Evolutionary conservation across 768 basidiomycete species (phyloP), one percentile per base, ranked within the genome.

Genomic region (Pulveroboletus ravenelii): DNA sequence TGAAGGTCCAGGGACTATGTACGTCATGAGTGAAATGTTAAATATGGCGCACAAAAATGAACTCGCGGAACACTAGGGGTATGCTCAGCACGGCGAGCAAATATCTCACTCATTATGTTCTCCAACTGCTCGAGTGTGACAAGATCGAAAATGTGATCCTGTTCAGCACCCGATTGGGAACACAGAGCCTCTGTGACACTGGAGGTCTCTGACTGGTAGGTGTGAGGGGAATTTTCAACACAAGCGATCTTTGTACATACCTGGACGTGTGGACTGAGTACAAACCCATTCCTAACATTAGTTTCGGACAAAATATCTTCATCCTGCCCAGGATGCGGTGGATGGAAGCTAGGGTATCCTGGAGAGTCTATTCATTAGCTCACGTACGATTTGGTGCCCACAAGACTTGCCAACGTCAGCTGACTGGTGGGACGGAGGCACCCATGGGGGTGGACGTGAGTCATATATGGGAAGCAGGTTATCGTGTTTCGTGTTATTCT

Each of bases 301-400:
- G 62, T 54, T 38, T 82, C 78, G 0, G 86, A 82, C 38, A 93
- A 69, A 2, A 79, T 61, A 58, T 90, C 89, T 63, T 92, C 89
- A 48, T 85, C 82, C 62, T 89, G 86, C 6, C 80, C 77, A 15
- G 84, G 79, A 36, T 78, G 76, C 6, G 90, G 87, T 39, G 90
- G 90, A 62, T 83, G 75, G 58, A 87, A 90, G 10, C 87, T 87
- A 48, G 78, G 73, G 63, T 85, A 89, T 15, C 89, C 89, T 92
- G 48, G 15, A 2, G 49, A 32, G 10, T 3, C 3, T 27, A 1
- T 32, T 5, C 1, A 20, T 56, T 17, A 53, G 47, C 13, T 25
- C 4, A 6, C 7, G 23, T 17, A 39, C 3, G 8, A 10, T 38
- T 25, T 10, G 8, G 34, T 27, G 25, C 17, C 9, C 37, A 40